A percentile compares a stretch with the other conserved stretches of the same genome.
Conservation (phyloP, 1,284 basidiomycete species). For the Stygiomarasmius scandens region DNA sequence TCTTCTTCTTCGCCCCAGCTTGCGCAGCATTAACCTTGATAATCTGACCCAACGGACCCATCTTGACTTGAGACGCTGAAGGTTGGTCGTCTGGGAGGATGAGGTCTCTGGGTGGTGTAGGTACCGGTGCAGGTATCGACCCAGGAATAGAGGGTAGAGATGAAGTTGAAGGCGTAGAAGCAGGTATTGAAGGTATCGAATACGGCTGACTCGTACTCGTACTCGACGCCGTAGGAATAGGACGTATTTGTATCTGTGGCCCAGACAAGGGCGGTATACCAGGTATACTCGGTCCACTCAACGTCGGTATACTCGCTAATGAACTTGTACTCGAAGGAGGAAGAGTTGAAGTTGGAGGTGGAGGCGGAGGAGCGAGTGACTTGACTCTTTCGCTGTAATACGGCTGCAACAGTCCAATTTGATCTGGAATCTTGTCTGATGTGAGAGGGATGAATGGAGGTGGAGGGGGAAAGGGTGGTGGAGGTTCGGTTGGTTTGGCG, state of each 20-base stretch:
- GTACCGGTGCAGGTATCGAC: constrained; percentile 17
- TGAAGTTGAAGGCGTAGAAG: background rate
- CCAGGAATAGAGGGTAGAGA: background rate
- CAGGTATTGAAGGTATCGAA: background rate
- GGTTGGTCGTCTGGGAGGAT: constrained; percentile 66
- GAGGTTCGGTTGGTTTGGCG: constrained; percentile 71
- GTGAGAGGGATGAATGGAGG: constrained; percentile 77
- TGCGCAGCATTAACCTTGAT: constrained; percentile 37
- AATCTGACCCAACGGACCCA: constrained; percentile 78
- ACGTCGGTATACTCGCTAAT: constrained; percentile 19
- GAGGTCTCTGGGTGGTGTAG: constrained; percentile 28
- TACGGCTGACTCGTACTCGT: background rate
- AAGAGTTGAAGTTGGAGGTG: constrained; percentile 18
- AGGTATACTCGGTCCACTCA: constrained; percentile 22
- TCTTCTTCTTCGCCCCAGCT: constrained; percentile 43
- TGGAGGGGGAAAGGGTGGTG: constrained; percentile 85
- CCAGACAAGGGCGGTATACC: constrained; percentile 14
- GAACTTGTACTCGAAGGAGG: constrained; percentile 22
- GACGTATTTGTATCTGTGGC: constrained; percentile 7
- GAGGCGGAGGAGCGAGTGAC: constrained; percentile 30
- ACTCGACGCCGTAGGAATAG: background rate
- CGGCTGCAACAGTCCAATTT: constrained; percentile 83
- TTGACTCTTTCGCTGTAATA: constrained; percentile 72
- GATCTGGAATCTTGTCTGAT: constrained; percentile 64
- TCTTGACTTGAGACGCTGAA: constrained; percentile 58